These are phyloP conservation scores for Curvularia sp. DNA, from an alignment of 2,329 filamentous ascomycete genomes.

Conservation along the genomic window DNA sequence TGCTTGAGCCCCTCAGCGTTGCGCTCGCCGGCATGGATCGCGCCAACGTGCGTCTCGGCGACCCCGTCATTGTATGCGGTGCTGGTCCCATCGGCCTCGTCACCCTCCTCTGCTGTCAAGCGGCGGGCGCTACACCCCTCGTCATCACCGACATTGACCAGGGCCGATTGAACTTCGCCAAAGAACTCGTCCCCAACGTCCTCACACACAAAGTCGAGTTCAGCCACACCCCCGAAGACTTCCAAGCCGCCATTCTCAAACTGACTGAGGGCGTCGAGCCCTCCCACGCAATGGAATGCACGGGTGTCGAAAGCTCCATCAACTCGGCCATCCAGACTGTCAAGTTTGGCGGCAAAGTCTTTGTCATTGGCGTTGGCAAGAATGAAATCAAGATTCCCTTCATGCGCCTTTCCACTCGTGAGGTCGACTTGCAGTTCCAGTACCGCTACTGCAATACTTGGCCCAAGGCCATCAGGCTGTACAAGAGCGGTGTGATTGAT, in stretches of 20 bases:
- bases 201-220: constrained; percentile 80
- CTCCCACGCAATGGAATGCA: constrained; percentile 86
- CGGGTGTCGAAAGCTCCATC: constrained; percentile 90
- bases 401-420: constrained; percentile 87
- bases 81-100: constrained; percentile 94
- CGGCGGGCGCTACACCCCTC: constrained; percentile 87
- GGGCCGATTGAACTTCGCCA: constrained; percentile 82
- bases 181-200: constrained; percentile 79
- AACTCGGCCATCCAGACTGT: constrained; percentile 84
- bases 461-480: constrained; percentile 88
- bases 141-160: constrained; percentile 96
- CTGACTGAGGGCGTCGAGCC: constrained; percentile 78
- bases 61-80: constrained; percentile 87
- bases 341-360: constrained; percentile 96
- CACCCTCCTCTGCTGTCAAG: constrained; percentile 77
- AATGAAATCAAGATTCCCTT: constrained; percentile 96
- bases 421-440: constrained; percentile 95
- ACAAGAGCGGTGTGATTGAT: constrained; percentile 84
- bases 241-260: constrained; percentile 71
- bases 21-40: constrained; percentile 87
- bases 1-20: constrained; percentile 89
- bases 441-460: constrained; percentile 97
- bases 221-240: constrained; percentile 69
- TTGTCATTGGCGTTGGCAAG: constrained; percentile 93
- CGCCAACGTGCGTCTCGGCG: constrained; percentile 79